phyloP scores from a whole-genome alignment of 352 stramenopile genomes.

The Phytopythium montanum region DNA sequence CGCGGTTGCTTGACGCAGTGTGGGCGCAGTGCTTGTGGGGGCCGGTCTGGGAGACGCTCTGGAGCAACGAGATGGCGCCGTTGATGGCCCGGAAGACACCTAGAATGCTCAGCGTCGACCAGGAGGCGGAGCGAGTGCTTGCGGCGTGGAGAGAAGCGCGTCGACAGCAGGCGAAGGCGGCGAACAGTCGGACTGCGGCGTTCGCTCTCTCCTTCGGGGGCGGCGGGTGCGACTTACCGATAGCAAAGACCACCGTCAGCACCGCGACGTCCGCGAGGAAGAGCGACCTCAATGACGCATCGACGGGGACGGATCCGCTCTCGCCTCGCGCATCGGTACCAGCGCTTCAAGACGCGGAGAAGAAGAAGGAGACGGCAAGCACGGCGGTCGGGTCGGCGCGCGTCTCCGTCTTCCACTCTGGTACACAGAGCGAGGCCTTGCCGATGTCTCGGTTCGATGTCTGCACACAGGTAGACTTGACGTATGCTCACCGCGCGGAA shows the following conservation, averaged over 20 bases:
- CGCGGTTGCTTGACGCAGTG: conserved; percentile 16
- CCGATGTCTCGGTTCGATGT: background rate
- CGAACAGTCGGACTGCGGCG: conserved; percentile 1
- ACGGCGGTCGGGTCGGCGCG: background rate
- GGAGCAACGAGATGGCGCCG: background rate
- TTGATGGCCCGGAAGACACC: background rate
- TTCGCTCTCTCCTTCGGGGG: background rate
- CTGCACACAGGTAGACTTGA: background rate
- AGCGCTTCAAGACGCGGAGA: background rate
- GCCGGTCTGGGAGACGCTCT: conserved; percentile 7
- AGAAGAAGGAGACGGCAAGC: background rate
- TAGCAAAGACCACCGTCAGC: conserved; percentile 1
- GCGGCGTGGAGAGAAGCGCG: conserved; percentile 1
- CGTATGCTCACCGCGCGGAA: background rate
- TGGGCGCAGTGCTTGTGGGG: conserved; percentile 12
- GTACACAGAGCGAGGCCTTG: conserved; percentile 1
- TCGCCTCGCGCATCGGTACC: background rate
- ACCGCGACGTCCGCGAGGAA: background rate
- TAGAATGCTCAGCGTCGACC: conserved; percentile 4
- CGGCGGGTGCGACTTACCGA: background rate
- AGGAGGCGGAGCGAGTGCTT: conserved; percentile 9
- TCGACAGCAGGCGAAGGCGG: background rate
- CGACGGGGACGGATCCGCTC: background rate
- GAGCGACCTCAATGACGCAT: background rate
- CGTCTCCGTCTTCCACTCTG: background rate